phyloP scores from a whole-genome alignment of 2,329 filamentous ascomycete genomes.

The Arachnomyces sp. region DNA sequence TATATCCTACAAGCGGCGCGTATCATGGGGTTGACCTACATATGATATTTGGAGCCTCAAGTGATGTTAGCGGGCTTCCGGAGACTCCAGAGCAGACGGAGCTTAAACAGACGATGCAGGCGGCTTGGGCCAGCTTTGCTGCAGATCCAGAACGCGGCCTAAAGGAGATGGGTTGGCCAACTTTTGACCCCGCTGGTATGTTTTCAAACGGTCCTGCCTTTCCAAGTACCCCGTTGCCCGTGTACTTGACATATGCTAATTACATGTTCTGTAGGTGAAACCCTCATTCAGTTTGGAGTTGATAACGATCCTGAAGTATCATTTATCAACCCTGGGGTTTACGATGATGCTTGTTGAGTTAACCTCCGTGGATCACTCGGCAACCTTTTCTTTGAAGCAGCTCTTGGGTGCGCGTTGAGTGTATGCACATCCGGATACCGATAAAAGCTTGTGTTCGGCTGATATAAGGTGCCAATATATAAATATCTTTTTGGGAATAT shows the following conservation, averaged over 20 bases:
- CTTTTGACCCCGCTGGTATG: conserved; percentile 12
- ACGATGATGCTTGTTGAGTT: conserved; percentile 11
- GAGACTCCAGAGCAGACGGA: conserved; percentile 22
- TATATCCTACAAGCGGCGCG: conserved; percentile 39
- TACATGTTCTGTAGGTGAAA: conserved; percentile 5
- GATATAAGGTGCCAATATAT: too few relatives aligned
- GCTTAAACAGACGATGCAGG: conserved; percentile 32
- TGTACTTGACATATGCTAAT: not conserved
- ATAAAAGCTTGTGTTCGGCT: too few relatives aligned
- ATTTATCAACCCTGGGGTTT: conserved; percentile 20
- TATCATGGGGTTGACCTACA: conserved; percentile 44
- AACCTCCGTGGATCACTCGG: too few relatives aligned
- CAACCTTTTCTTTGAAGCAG: too few relatives aligned
- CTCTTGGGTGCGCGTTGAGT: too few relatives aligned
- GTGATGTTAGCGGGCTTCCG: conserved; percentile 31
- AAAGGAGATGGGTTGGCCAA: conserved; percentile 30
- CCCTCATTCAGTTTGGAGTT: conserved; percentile 20
- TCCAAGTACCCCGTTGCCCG: too few relatives aligned
- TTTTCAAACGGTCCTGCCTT: not conserved
- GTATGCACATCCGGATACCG: too few relatives aligned
- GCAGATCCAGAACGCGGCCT: conserved; percentile 31
- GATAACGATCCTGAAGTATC: conserved; percentile 16
- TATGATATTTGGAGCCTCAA: conserved; percentile 40
- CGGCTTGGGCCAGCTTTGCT: conserved; percentile 36
- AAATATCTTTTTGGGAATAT: too few relatives aligned